These are phyloP conservation scores for Psidium guajava DNA, from an alignment of 345 rosid species.

Conservation along the genomic window DNA sequence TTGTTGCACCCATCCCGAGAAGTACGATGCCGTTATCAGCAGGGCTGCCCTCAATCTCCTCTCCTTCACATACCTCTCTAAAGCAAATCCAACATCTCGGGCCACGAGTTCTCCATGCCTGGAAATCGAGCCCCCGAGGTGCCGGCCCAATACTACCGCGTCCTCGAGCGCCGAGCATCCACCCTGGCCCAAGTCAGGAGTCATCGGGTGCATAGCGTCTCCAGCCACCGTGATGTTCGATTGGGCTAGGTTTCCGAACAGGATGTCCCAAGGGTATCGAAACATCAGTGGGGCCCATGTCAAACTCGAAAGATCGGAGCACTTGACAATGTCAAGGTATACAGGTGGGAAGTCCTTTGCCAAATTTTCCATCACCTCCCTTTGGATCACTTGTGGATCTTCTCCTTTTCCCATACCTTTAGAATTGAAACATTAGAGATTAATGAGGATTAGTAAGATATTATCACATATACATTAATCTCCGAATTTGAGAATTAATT, in stretches of 20 bases:
- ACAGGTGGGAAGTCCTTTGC: constrained; percentile 11
- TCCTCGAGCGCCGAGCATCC: constrained; percentile 29
- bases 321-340: constrained; percentile 8
- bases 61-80: constrained; percentile 10
- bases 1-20: not conserved
- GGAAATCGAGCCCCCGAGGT: constrained; percentile 9
- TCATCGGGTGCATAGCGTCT: constrained; percentile 51
- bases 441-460: not conserved
- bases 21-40: not conserved
- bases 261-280: constrained; percentile 31
- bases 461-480: not conserved
- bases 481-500: not conserved
- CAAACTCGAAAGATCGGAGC: constrained; percentile 16
- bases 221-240: constrained; percentile 30
- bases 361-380: constrained; percentile 4
- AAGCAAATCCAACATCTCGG: not conserved
- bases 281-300: too few species aligned
- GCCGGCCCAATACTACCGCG: constrained; percentile 21
- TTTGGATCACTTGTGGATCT: constrained; percentile 4
- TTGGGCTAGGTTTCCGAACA: constrained; percentile 18
- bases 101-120: not conserved
- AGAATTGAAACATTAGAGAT: not conserved
- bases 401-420: not conserved
- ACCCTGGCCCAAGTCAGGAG: constrained; percentile 35
- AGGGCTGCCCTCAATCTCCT: not conserved